Percentiles rank a stretch among this genome's conserved stretches.
Evolutionary conservation across 1,284 basidiomycete genomes (phyloP).

Genomic region (Pseudozyma pruni): DNA sequence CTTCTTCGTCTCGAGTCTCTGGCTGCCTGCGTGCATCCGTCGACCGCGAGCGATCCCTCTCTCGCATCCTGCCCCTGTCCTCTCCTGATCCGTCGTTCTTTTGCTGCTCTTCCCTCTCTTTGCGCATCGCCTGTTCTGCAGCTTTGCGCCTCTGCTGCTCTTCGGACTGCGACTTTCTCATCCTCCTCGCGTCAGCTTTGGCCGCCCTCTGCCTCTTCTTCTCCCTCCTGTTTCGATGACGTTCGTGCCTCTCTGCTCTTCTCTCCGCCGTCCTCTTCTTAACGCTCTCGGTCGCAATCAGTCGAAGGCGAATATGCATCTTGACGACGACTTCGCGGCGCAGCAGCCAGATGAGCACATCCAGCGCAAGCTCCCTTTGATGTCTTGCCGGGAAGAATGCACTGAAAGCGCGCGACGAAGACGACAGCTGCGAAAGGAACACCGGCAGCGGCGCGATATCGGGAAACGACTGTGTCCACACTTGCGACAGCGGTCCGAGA

Average conservation of each 20-base stretch:
- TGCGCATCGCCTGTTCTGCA: conserved; percentile 7
- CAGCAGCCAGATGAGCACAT: conserved; percentile 91
- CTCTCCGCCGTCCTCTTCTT: conserved; percentile 71
- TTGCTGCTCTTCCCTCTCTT: conserved; percentile 2
- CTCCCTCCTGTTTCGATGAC: conserved; percentile 24
- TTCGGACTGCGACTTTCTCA: conserved; percentile 23
- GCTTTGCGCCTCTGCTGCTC: conserved; percentile 28
- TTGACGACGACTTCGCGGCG: conserved; percentile 85
- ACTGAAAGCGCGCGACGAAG: conserved; percentile 35
- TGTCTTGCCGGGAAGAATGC: conserved; percentile 43
- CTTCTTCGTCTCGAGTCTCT: neutral
- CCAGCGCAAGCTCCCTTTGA: conserved; percentile 74
- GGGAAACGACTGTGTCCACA: conserved; percentile 78
- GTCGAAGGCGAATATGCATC: conserved; percentile 83
- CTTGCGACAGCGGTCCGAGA: conserved; percentile 73
- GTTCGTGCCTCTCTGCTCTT: conserved; percentile 27
- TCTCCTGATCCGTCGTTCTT: conserved; percentile 7
- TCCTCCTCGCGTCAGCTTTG: conserved; percentile 21
- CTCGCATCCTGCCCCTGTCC: conserved; percentile 37
- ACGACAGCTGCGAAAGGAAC: conserved; percentile 53
- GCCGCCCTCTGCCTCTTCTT: conserved; percentile 24
- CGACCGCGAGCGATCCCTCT: conserved; percentile 31
- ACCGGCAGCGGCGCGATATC: conserved; percentile 75
- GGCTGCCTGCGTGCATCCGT: conserved; percentile 12
- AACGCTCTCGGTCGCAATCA: conserved; percentile 80